Evolutionary conservation across 306 rosid species (phyloP), one percentile per base, ranked within the genome.

Genomic region (Quercus dentata): DNA sequence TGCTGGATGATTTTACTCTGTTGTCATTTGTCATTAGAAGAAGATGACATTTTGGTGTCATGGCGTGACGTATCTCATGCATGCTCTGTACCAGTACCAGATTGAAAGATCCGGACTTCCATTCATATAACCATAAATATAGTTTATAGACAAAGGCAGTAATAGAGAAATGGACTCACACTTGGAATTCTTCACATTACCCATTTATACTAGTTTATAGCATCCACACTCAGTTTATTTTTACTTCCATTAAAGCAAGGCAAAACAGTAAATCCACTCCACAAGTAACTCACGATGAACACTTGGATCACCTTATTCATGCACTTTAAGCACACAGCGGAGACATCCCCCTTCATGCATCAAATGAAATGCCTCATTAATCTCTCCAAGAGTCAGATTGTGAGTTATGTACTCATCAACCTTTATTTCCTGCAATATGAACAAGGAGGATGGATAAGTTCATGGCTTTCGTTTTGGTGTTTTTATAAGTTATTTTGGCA

Each of bases 331-430:
- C 83, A 92, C 97, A 76, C 97, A 94, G 54, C 99, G 97, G 72
- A 94, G 99, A 82, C 99, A 94, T 12, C 83, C 92, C 33, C 99
- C 94, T 80, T 88, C 97, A 74, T 94, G 99, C 92, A 92, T 54
- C 76, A 94, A 89, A 83, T 92, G 91, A 89, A 94, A 92, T 20
- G 97, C 99, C 85, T 87, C 82, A 89, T 94, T 94, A 81, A 94
- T 91, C 82, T 94, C 97, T 54, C 63, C 81, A 51, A 92, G 95
- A 63, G 85, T 88, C 91, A 94, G 80, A 69, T 35, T 85, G 87
- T 95, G 99, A 71, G 98, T 95, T 27, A 95, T 85, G 92, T 95
- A 95, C 78, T 95, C 98, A 74, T 95, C 99, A 33, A 94, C 92
- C 91, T 94, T 94, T 87, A 94, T 87, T 87, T 94, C 99, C 99